These are phyloP conservation scores for Colletotrichum phormii DNA, from an alignment of 2,329 filamentous ascomycete species.

Conservation along the genomic window DNA sequence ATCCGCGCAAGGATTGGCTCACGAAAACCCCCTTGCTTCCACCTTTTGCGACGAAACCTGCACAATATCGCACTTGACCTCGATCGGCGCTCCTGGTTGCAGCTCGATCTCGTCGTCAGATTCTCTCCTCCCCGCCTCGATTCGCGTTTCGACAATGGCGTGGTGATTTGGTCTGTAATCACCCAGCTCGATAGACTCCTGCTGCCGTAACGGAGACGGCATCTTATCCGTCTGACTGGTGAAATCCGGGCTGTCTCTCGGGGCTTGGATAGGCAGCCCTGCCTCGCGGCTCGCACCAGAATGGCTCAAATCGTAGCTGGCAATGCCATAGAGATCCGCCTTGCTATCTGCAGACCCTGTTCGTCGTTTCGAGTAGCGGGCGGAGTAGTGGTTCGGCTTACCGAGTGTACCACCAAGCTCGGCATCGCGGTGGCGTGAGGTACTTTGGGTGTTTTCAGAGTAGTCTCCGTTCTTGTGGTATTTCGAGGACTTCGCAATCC, in stretches of 20 bases:
- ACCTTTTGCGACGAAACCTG: slow-evolving; percentile 9
- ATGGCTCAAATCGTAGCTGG: slow-evolving; percentile 9
- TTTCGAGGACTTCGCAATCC: slow-evolving; percentile 10
- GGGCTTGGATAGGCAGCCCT: not conserved
- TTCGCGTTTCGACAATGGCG: slow-evolving; percentile 13
- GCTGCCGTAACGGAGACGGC: not conserved
- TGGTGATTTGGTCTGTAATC: not conserved
- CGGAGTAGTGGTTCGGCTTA: not conserved
- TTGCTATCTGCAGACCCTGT: slow-evolving; percentile 17
- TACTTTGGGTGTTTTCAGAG: not conserved
- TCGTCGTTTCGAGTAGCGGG: not conserved
- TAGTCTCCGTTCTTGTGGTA: not conserved
- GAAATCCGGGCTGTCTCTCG: not conserved
- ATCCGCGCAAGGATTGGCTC: not conserved
- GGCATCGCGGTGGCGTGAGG: slow-evolving; percentile 11
- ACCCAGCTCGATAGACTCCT: not conserved
- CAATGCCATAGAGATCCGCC: slow-evolving; percentile 15
- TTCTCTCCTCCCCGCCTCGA: not conserved
- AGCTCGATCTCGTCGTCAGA: not conserved
- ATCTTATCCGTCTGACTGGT: too few relatives aligned
- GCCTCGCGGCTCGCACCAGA: not conserved
- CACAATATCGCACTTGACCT: slow-evolving; percentile 24
- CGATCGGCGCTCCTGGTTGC: slow-evolving; percentile 7
- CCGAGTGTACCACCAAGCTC: slow-evolving; percentile 8
- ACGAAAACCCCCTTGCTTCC: slow-evolving; percentile 5